A percentile compares a stretch with the other conserved stretches of the same genome.
Evolutionary conservation across 2,329 filamentous ascomycete genomes (phyloP).

Genomic region (Calycina marina): DNA sequence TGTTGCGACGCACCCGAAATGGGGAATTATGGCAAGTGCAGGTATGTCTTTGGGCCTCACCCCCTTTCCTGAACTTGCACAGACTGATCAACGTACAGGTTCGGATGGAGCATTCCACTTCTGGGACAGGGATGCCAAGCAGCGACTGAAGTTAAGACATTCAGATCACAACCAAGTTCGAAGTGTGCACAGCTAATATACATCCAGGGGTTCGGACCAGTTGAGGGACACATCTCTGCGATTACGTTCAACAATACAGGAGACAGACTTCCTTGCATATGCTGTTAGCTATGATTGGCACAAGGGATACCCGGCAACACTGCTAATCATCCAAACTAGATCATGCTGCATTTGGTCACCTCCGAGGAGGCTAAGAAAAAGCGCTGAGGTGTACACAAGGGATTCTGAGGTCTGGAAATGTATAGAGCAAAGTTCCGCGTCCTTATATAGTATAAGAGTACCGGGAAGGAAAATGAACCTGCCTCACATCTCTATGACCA

Average conservation of each 20-base stretch:
- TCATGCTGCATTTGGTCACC: conserved; percentile 63
- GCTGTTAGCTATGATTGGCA: conserved; percentile 93
- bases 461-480: too few species aligned
- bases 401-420: neutral
- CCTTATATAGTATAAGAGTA: too few species aligned
- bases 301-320: conserved; percentile 84
- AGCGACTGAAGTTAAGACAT: conserved; percentile 57
- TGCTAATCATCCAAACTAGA: conserved; percentile 55
- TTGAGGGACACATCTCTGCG: conserved; percentile 74
- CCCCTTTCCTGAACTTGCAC: too few species aligned
- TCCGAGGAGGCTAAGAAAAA: conserved; percentile 41
- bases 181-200: too few species aligned
- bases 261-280: conserved; percentile 73
- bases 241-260: conserved; percentile 74
- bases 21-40: conserved; percentile 90
- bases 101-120: conserved; percentile 90
- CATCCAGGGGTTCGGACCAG: too few species aligned
- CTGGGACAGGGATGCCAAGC: conserved; percentile 83
- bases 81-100: too few species aligned
- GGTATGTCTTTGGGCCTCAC: too few species aligned
- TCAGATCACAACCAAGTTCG: too few species aligned
- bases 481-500: too few species aligned
- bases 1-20: conserved; percentile 86
- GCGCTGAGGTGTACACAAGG: neutral
- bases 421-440: too few species aligned